Conservation (phyloP, 1,284 basidiomycete species). For the Cerioporus squamosus region DNA sequence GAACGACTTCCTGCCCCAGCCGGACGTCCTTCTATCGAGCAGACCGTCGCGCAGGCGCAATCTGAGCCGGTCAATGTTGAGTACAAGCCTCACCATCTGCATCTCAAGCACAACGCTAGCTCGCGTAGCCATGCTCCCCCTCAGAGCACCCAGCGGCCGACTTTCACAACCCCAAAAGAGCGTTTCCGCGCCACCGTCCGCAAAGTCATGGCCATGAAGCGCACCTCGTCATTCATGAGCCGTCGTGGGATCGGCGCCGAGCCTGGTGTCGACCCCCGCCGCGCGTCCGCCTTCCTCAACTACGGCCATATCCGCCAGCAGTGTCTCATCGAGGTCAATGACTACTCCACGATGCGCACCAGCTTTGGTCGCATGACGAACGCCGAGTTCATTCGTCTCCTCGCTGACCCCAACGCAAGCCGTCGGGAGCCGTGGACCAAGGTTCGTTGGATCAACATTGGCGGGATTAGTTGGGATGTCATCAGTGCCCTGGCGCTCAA, state of each 20-base stretch:
- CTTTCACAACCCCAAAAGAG: constrained; percentile 42
- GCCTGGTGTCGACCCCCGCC: constrained; percentile 64
- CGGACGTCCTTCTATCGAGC: constrained; percentile 1
- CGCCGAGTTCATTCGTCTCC: constrained; percentile 53
- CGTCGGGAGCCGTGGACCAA: constrained; percentile 57
- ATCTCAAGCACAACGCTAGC: neutral
- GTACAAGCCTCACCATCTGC: neutral
- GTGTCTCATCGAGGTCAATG: constrained; percentile 65
- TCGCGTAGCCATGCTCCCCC: neutral
- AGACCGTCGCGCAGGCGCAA: neutral
- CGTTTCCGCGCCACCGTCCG: constrained; percentile 54
- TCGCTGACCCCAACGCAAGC: constrained; percentile 46
- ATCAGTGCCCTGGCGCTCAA: constrained; percentile 65
- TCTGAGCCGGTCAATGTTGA: constrained; percentile 7
- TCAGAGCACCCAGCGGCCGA: constrained; percentile 4
- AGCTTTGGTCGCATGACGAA: constrained; percentile 59
- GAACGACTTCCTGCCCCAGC: constrained; percentile 1
- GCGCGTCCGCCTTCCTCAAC: constrained; percentile 49
- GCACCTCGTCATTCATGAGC: constrained; percentile 48
- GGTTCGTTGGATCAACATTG: constrained; percentile 75
- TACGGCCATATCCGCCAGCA: constrained; percentile 58
- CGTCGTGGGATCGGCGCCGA: constrained; percentile 54
- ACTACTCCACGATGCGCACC: constrained; percentile 60
- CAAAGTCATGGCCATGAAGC: constrained; percentile 60
- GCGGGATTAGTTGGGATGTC: constrained; percentile 74